phyloP scores from a whole-genome alignment of 257 asterid genomes.

The Gentiana straminea region DNA sequence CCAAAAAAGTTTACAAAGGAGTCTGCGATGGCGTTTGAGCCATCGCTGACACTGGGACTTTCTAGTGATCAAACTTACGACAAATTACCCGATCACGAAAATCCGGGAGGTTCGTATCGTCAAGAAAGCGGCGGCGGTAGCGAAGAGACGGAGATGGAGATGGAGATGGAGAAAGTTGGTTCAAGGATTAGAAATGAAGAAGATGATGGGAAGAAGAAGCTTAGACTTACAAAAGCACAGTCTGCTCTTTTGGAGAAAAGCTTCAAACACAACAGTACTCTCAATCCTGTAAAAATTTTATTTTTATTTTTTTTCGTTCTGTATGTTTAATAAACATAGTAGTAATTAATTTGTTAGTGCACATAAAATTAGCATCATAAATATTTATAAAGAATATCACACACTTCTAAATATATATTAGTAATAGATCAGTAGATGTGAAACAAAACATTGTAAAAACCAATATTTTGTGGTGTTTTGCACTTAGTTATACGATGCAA shows the following conservation, averaged over 20 bases:
- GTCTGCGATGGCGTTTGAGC: constrained; percentile 20
- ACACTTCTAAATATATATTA: no score
- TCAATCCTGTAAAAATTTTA: constrained; percentile 36
- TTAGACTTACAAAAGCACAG: constrained; percentile 45
- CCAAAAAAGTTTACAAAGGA: constrained; percentile 3
- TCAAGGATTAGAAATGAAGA: constrained; percentile 42
- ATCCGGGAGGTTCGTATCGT: constrained; percentile 33
- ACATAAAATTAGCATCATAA: no score
- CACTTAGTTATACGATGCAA: no score
- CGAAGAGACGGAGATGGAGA: constrained; percentile 57
- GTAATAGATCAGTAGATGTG: no score
- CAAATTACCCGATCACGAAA: constrained; percentile 7
- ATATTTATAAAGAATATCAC: no score
- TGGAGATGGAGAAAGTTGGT: constrained; percentile 32
- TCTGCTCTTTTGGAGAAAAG: constrained; percentile 57
- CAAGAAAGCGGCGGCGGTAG: constrained; percentile 61
- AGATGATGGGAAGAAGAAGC: constrained; percentile 38
- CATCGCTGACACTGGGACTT: constrained; percentile 73
- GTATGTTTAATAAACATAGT: no score
- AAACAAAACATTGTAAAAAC: no score
- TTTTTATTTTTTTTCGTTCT: not conserved
- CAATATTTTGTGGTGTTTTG: no score
- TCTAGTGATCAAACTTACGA: constrained; percentile 38
- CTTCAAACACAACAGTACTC: constrained; percentile 53
- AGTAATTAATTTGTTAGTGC: no score